These are phyloP conservation scores for Backusella luteola DNA, from an alignment of 192 early-diverging fungal species.

Conservation along the genomic window DNA sequence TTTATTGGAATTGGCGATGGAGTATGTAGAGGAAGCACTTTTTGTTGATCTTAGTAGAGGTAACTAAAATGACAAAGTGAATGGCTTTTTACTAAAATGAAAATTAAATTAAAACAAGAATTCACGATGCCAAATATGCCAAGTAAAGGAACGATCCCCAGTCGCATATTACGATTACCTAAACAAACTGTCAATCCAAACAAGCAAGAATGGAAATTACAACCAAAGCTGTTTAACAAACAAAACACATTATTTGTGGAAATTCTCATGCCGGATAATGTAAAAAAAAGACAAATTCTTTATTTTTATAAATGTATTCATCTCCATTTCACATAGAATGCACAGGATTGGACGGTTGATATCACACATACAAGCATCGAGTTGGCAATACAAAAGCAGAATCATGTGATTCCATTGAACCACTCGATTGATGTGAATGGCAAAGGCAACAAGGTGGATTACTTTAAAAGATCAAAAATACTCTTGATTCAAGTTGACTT, in stretches of 20 bases:
- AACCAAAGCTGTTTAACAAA: constrained; percentile 1
- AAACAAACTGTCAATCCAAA: constrained; percentile 30
- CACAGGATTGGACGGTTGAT: background rate
- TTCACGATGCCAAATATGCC: constrained; percentile 55
- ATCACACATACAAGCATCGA: background rate
- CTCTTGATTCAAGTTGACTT: background rate
- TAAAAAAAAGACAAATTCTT: background rate
- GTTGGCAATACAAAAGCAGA: background rate
- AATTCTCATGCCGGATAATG: constrained; percentile 3
- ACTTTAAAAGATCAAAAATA: background rate
- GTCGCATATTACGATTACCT: constrained; percentile 51
- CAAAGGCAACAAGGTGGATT: background rate
- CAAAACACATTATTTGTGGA: background rate
- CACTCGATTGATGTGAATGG: background rate
- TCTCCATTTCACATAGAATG: background rate
- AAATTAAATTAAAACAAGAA: constrained; percentile 34
- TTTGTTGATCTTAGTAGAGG: constrained; percentile 55
- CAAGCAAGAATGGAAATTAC: background rate
- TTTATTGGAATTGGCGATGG: constrained; percentile 63
- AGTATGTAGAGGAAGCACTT: constrained; percentile 66
- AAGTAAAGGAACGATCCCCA: constrained; percentile 58
- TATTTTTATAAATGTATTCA: background rate
- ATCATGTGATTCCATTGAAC: background rate
- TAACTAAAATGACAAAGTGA: constrained; percentile 25
- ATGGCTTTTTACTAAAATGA: background rate